These are phyloP conservation scores for Neurospora sp. DNA, from an alignment of 495 filamentous ascomycete genomes.

Conservation along the genomic window DNA sequence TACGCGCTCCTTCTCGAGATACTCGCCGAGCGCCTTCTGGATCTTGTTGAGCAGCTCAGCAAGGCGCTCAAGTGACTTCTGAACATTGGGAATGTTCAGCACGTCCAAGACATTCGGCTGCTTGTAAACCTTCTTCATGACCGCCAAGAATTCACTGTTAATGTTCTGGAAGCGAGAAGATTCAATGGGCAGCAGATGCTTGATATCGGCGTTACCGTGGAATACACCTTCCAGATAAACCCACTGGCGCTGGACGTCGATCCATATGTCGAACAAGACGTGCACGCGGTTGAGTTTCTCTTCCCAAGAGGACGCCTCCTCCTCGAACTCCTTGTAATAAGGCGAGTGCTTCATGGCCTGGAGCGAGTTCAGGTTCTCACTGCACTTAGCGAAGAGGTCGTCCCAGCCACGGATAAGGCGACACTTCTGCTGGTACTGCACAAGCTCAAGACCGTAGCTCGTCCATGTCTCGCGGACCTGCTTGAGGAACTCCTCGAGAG, in stretches of 20 bases:
- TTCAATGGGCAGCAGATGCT: constrained; percentile 91
- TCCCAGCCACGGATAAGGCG: constrained; percentile 96
- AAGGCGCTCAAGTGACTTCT: constrained; percentile 88
- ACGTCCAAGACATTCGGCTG: constrained; percentile 91
- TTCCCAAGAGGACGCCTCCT: constrained; percentile 93
- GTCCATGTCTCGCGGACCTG: constrained; percentile 96
- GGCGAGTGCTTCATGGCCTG: constrained; percentile 99
- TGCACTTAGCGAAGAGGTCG: constrained; percentile 96
- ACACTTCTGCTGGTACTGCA: constrained; percentile 96
- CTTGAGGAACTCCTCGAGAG: constrained; percentile 92
- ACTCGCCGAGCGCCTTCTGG: constrained; percentile 96
- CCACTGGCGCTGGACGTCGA: constrained; percentile 98
- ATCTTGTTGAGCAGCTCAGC: constrained; percentile 97
- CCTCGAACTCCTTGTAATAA: constrained; percentile 98
- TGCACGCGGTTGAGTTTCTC: constrained; percentile 96
- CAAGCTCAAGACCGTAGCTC: constrained; percentile 83
- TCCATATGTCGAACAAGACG: constrained; percentile 98
- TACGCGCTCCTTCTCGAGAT: constrained; percentile 91
- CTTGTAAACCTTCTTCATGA: constrained; percentile 98
- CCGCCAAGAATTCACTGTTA: constrained; percentile 92
- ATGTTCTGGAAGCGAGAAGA: constrained; percentile 97
- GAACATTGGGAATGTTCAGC: constrained; percentile 85
- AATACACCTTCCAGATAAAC: constrained; percentile 98
- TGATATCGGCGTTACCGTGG: constrained; percentile 97
- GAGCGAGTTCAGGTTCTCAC: constrained; percentile 91